Percentiles rank a stretch among this genome's conserved stretches.
phyloP scores from a whole-genome alignment of 179 eudicot genomes.

The Beta macrorhiza region DNA sequence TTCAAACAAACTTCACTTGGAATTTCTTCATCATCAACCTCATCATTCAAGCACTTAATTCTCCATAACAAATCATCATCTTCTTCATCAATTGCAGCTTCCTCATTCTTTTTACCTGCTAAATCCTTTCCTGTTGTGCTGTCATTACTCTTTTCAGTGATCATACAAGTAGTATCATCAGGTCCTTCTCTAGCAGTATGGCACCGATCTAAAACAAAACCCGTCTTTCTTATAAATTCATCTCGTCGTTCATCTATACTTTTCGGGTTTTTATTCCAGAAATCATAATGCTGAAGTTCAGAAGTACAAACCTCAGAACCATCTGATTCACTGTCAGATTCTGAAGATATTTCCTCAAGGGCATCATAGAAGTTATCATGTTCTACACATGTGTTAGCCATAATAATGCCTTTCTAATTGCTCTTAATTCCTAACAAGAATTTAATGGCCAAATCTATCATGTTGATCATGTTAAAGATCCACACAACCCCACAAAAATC shows the following conservation, averaged over 20 bases:
- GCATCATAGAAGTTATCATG: constrained; percentile 58
- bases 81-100: constrained; percentile 7
- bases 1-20: constrained; percentile 37
- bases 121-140: constrained; percentile 22
- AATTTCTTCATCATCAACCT: constrained; percentile 29
- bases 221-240: constrained; percentile 55
- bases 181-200: constrained; percentile 40
- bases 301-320: constrained; percentile 34
- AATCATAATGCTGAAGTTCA: constrained; percentile 40
- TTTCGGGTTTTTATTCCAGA: constrained; percentile 54
- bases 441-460: constrained; percentile 9
- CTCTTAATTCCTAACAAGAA: neutral
- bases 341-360: constrained; percentile 48
- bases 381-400: constrained; percentile 21
- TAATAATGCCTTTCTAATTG: neutral
- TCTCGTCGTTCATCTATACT: constrained; percentile 65
- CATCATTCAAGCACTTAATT: constrained; percentile 37
- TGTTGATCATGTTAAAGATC: neutral
- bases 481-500: neutral
- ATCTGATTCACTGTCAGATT: constrained; percentile 45
- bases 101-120: neutral
- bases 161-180: constrained; percentile 23
- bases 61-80: constrained; percentile 18
- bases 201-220: constrained; percentile 43
- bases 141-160: constrained; percentile 14